Evolutionary conservation across 441 rosid species (phyloP), one percentile per base, ranked within the genome.

Genomic region (Hura crepitans): DNA sequence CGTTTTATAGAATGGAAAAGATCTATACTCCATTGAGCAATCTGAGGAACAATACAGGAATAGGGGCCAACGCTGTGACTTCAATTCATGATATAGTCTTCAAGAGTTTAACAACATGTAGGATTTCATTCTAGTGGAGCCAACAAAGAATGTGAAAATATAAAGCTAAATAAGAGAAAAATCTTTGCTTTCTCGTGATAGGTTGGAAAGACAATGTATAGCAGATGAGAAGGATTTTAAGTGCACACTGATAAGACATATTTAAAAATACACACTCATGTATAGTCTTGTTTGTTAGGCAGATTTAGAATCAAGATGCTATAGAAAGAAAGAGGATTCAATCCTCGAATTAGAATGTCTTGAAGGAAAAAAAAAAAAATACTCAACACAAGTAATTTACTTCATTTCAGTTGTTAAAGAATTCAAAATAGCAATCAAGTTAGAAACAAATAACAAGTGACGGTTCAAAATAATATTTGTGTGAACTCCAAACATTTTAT

Each of bases 401-500:
- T 42, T 28, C n/a, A 56, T 23, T 23, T 62, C 20, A 25, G 30
- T 62, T 27, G 35, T 42, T 43, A 23, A 20, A 23, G 51, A 43
- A 62, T 62, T 62, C 49, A 43, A 42, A 43, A 62, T 62, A 22
- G 43, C 28, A 39, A 31, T 23, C 17, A 62, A 43, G 30, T n/a
- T 13, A 64, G 39, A 23, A 3, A 11, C 15, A 17, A 4, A 46
- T 31, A 25, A 46, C 18, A 46, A 17, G 2, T 1, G 66, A 78
- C 22, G 66, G 7, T 28, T 13, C 56, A 45, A 56, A 49, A 49
- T 15, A 57, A 53, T 28, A 20, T 70, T 35, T 59, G 30, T 12
- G 14, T 31, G 58, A 51, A 62, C 51, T 25, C 57, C n/a, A n/a
- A 62, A 62, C 30, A 68, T 37, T 60, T 42, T 20, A 43, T 25